Evolutionary conservation across 1,139 yeast genomes (phyloP), one percentile per base, ranked within the genome.

Genomic region (Saccharomyces hybrid): DNA sequence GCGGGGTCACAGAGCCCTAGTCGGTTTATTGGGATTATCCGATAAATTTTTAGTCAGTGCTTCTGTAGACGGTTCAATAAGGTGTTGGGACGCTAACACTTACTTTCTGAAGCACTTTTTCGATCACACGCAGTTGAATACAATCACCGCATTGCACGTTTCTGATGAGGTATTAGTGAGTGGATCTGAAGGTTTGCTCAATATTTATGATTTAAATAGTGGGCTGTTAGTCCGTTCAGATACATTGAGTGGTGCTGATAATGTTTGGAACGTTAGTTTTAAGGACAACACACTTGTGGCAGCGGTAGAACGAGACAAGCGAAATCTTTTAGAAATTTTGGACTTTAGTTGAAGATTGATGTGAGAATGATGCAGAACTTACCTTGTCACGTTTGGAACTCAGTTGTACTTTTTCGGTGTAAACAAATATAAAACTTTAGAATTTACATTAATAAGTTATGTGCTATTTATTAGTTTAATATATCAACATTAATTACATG

Each of bases 231-330:
- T 89, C 5, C 78, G 95, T 56, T 66, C 73, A 14, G 93, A 90
- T 63, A 73, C 93, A 56, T 75, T 90, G 54, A 76, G 80, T 3
- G 95, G 86, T 67, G 84, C 90, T 14, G 90, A 88, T 5, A 86
- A 89, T 30, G 89, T 91, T 32, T 93, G 99, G 98, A 97, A 93
- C 64, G 97, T 93, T 1, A 80, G 88, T 61, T 88, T 90, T 65
- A 95, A 89, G 68, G 82, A 83, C 59, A 79, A 87, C 56, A 77
- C 93, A 52, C 87, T 97, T 66, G 89, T 91, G 42, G 95, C 96
- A 23, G 98, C 98, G 0, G 95, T 91, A 14, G 76, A 78, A 84
- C 62, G 75, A 70, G 83, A 82, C 53, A 79, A 80, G 44, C 82
- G 81, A 61, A 86, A 86, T 38, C 76, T 70, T 56, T 84, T 93